phyloP scores from a whole-genome alignment of 2,329 filamentous ascomycete genomes.

The Colletotrichum salicis region DNA sequence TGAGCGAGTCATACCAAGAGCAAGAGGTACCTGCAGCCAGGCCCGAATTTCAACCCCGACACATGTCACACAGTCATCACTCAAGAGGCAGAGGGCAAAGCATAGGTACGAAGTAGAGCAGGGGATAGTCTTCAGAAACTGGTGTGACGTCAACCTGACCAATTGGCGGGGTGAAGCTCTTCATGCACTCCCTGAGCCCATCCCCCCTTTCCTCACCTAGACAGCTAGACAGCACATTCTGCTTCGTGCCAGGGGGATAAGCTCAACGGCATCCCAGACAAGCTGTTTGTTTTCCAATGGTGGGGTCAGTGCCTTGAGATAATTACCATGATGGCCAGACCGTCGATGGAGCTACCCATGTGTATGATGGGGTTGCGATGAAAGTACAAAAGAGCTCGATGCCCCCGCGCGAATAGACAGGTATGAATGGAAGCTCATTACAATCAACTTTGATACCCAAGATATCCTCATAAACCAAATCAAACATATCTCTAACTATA shows the following conservation, averaged over 20 bases:
- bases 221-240: neutral
- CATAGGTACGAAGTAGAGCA: neutral
- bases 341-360: constrained; percentile 5
- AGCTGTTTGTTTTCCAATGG: constrained; percentile 4
- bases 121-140: neutral
- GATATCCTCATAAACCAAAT: neutral
- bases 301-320: constrained; percentile 10
- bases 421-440: neutral
- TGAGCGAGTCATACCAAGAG: constrained; percentile 24
- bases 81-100: neutral
- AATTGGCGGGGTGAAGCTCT: constrained; percentile 17
- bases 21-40: too few relatives aligned
- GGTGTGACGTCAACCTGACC: constrained; percentile 33
- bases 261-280: neutral
- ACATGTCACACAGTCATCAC: constrained; percentile 9
- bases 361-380: neutral
- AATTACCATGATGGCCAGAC: constrained; percentile 11
- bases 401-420: neutral
- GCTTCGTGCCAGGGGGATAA: neutral
- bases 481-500: neutral
- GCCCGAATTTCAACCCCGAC: neutral
- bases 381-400: constrained; percentile 27
- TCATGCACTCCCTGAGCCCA: neutral
- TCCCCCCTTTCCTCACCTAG: neutral
- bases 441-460: constrained; percentile 4